Percentiles rank a stretch among this genome's conserved stretches.
These are phyloP conservation scores for Ophiostoma perfectum DNA, from an alignment of 2,329 filamentous ascomycete species.

Conservation along the genomic window DNA sequence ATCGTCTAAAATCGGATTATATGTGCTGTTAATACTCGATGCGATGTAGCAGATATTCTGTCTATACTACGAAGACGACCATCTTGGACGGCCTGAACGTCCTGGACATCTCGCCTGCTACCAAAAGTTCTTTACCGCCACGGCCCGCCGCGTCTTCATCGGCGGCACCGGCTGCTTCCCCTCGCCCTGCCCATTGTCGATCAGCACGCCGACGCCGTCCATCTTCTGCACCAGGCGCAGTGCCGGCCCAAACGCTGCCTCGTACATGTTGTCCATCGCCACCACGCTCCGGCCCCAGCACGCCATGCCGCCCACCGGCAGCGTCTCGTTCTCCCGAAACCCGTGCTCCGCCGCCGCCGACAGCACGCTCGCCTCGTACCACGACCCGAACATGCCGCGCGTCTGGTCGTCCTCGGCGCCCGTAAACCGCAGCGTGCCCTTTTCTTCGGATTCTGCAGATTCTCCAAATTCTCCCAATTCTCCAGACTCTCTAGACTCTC, in stretches of 20 bases:
- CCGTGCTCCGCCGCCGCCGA: slow-evolving; percentile 29
- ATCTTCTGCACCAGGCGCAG: slow-evolving; percentile 31
- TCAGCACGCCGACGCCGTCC: slow-evolving; percentile 31
- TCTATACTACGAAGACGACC: no score
- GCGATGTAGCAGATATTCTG: no score
- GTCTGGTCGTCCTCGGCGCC: slow-evolving; percentile 21
- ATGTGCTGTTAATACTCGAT: no score
- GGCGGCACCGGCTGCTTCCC: slow-evolving; percentile 19
- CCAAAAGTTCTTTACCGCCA: slow-evolving; percentile 23
- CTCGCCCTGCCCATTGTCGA: slow-evolving; percentile 26
- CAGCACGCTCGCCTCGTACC: slow-evolving; percentile 33
- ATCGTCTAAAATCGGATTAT: no score
- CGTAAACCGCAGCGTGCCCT: slow-evolving; percentile 18
- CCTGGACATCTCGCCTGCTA: not conserved
- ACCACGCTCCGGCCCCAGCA: slow-evolving; percentile 27
- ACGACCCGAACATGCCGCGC: slow-evolving; percentile 28
- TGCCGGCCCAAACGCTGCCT: slow-evolving; percentile 29
- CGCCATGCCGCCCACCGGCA: slow-evolving; percentile 29
- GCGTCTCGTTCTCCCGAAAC: slow-evolving; percentile 29
- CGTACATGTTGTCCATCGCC: slow-evolving; percentile 26
- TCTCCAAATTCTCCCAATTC: no score
- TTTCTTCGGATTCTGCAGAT: no score
- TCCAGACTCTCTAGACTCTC: not conserved
- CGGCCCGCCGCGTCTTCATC: slow-evolving; percentile 5
- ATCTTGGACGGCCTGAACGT: no score